A percentile compares a stretch with the other conserved stretches of the same genome.
phyloP scores from a whole-genome alignment of 202 grass and related monocot species.

The Digitaria exilis region DNA sequence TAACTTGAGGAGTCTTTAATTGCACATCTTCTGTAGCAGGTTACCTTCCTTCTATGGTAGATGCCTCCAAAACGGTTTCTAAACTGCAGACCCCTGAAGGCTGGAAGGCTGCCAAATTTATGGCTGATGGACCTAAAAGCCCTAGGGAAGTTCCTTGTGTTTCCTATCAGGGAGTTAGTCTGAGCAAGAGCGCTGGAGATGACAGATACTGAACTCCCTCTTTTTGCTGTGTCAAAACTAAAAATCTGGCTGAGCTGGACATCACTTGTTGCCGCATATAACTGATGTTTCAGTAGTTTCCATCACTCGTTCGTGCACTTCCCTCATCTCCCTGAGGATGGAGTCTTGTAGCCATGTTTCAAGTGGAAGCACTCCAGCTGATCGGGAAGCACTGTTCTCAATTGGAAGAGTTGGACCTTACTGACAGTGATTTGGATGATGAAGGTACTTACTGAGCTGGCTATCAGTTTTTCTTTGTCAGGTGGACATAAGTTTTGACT shows the following conservation, averaged over 20 bases:
- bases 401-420: conserved; percentile 78
- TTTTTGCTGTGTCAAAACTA: conserved; percentile 59
- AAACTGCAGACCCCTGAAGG: conserved; percentile 65
- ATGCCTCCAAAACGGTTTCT: conserved; percentile 45
- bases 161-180: conserved; percentile 65
- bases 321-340: conserved; percentile 77
- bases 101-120: conserved; percentile 71
- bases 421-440: conserved; percentile 81
- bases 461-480: background rate
- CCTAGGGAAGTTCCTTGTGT: conserved; percentile 58
- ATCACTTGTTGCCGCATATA: conserved; percentile 75
- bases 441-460: conserved; percentile 56
- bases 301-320: conserved; percentile 75
- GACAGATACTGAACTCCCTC: conserved; percentile 64
- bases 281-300: conserved; percentile 67
- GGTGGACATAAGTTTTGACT: conserved; percentile 18
- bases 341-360: conserved; percentile 76
- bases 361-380: conserved; percentile 53
- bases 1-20: conserved; percentile 11
- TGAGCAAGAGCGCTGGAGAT: conserved; percentile 84
- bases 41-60: conserved; percentile 53
- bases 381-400: conserved; percentile 61
- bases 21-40: conserved; percentile 49
- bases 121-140: conserved; percentile 54
- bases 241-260: conserved; percentile 72